Evolutionary conservation across 495 filamentous ascomycete species (phyloP).

Genomic region (Penicillium bovifimosum): DNA sequence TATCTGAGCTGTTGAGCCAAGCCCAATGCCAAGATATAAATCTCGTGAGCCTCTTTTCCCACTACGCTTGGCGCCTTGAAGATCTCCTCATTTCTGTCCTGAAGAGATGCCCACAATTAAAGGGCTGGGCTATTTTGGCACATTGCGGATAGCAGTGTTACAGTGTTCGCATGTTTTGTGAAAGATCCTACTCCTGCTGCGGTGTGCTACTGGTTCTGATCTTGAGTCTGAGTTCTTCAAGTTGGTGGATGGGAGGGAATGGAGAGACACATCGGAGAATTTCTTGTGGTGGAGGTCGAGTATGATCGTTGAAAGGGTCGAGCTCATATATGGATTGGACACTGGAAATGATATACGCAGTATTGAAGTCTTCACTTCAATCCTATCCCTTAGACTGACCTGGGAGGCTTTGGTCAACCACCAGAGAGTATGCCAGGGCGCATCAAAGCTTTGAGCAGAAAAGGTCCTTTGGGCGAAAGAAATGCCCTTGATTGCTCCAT

Average conservation of each 20-base stretch:
- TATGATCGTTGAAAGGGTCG: constrained; percentile 7
- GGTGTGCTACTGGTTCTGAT: constrained; percentile 39
- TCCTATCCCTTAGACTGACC: no score
- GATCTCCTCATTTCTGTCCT: not conserved
- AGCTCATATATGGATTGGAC: not conserved
- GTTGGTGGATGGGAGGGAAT: constrained; percentile 14
- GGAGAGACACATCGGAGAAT: constrained; percentile 16
- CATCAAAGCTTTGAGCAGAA: not conserved
- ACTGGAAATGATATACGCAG: no score
- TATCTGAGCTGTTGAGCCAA: no score
- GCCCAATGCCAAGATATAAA: no score
- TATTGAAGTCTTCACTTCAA: no score
- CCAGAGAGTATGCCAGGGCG: not conserved
- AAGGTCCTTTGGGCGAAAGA: not conserved
- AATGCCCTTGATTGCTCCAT: constrained; percentile 6
- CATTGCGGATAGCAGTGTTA: constrained; percentile 42
- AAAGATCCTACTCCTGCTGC: constrained; percentile 46
- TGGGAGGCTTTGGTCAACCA: not conserved
- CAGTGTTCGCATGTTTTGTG: constrained; percentile 35
- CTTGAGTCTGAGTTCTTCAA: constrained; percentile 22
- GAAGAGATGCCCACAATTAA: not conserved
- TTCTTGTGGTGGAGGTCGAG: constrained; percentile 11
- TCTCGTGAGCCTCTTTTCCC: no score
- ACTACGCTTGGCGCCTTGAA: no score
- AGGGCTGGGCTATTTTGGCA: not conserved